phyloP scores from a whole-genome alignment of 2,329 filamentous ascomycete genomes.

The Chrysoporthe cubensis region DNA sequence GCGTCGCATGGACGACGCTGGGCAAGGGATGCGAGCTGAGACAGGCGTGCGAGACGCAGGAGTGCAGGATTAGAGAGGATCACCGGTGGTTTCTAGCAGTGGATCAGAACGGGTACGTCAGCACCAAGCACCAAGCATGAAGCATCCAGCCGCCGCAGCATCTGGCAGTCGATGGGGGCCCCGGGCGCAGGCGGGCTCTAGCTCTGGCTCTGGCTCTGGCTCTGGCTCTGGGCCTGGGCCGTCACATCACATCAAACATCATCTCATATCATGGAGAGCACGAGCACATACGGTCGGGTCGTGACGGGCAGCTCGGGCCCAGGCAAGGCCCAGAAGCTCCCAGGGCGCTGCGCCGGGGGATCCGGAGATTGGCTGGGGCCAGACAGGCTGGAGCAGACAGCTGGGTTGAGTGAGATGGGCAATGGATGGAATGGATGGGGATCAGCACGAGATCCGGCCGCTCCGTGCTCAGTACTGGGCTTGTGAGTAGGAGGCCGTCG shows the following conservation, averaged over 20 bases:
- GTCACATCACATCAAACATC: background rate
- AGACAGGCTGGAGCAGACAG: too few relatives aligned
- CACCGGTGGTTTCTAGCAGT: conserved; percentile 5
- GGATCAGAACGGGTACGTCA: conserved; percentile 21
- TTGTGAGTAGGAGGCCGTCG: background rate
- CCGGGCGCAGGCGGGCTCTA: background rate
- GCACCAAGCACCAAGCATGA: conserved; percentile 7
- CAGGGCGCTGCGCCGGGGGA: conserved; percentile 1
- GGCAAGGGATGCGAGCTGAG: conserved; percentile 6
- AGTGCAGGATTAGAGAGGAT: conserved; percentile 13
- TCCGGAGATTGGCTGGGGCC: conserved; percentile 18
- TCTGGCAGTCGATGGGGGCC: background rate
- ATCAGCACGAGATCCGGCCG: too few relatives aligned
- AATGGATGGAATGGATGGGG: too few relatives aligned
- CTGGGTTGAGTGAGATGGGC: too few relatives aligned
- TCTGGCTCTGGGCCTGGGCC: too few relatives aligned
- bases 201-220: background rate
- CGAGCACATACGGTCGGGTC: conserved; percentile 14
- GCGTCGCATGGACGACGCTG: conserved; percentile 24
- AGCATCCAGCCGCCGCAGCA: conserved; percentile 4
- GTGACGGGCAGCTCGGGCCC: background rate
- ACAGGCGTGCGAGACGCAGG: conserved; percentile 13
- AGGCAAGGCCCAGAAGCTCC: background rate
- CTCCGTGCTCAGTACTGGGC: background rate
- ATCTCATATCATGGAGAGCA: background rate